A percentile compares a stretch with the other conserved stretches of the same genome.
Evolutionary conservation across 257 asterid genomes (phyloP).

Genomic region (Solanum ahanhuiri): DNA sequence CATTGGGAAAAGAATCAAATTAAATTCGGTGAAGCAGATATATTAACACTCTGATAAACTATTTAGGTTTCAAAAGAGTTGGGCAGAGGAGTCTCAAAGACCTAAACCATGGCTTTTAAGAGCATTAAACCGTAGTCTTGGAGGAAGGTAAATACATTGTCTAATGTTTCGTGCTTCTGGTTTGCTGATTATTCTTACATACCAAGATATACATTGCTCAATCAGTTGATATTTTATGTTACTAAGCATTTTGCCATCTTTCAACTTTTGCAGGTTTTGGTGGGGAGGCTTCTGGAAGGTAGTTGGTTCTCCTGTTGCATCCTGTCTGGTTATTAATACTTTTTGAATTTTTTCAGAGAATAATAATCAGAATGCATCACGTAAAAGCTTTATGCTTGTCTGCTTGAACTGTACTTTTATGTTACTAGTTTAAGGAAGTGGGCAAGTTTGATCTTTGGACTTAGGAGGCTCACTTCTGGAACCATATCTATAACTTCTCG

Average conservation of each 20-base stretch:
- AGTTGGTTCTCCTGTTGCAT: constrained; percentile 11
- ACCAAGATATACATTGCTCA: neutral
- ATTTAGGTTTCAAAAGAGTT: constrained; percentile 73
- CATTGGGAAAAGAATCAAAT: neutral
- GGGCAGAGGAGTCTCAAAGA: constrained; percentile 68
- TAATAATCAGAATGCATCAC: neutral
- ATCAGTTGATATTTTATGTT: neutral
- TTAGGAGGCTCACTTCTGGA: neutral
- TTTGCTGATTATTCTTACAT: neutral
- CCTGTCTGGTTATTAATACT: neutral
- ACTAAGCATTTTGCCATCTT: constrained; percentile 2
- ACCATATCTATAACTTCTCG: neutral
- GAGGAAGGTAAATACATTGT: constrained; percentile 57
- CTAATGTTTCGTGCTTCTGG: constrained; percentile 3
- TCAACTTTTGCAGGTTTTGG: constrained; percentile 55
- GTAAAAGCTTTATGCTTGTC: neutral
- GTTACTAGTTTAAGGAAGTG: neutral
- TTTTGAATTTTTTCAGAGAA: neutral
- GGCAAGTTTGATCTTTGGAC: neutral
- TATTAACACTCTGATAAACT: neutral
- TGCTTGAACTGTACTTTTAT: neutral
- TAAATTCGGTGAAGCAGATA: neutral
- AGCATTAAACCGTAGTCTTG: constrained; percentile 80
- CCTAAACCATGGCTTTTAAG: constrained; percentile 94
- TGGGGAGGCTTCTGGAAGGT: constrained; percentile 99